Evolutionary conservation across 805 yeast species (phyloP).

Genomic region (Pichia pseudocactophila): DNA sequence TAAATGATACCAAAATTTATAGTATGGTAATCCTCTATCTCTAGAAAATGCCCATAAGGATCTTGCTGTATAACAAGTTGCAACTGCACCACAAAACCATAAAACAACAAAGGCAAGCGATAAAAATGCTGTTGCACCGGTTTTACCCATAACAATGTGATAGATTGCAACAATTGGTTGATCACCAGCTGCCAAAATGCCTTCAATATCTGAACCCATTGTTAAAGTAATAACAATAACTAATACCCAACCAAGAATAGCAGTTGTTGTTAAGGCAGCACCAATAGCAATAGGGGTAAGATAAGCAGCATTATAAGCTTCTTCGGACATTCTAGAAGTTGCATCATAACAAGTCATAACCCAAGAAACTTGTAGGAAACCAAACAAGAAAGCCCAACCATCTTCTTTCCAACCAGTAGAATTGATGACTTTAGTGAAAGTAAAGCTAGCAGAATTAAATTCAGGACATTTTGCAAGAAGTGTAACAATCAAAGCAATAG

Average conservation of each 20-base stretch:
- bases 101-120: constrained; percentile 40
- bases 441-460: constrained; percentile 35
- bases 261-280: constrained; percentile 41
- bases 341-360: constrained; percentile 52
- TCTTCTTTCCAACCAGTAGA: constrained; percentile 41
- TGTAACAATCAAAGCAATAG: constrained; percentile 43
- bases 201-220: constrained; percentile 33
- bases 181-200: constrained; percentile 30
- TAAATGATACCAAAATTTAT: constrained; percentile 34
- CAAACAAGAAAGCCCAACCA: constrained; percentile 50
- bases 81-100: constrained; percentile 46
- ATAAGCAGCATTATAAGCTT: constrained; percentile 43
- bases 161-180: constrained; percentile 47
- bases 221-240: constrained; percentile 39
- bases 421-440: constrained; percentile 40
- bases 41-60: constrained; percentile 50
- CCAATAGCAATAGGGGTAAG: constrained; percentile 53
- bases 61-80: constrained; percentile 41
- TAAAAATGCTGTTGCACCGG: constrained; percentile 45
- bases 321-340: constrained; percentile 48
- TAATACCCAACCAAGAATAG: constrained; percentile 41
- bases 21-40: constrained; percentile 44
- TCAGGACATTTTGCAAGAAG: constrained; percentile 45
- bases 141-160: constrained; percentile 41
- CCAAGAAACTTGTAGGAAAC: constrained; percentile 52